Percentiles rank a stretch among this genome's conserved stretches.
Evolutionary conservation across 164 flowering plant species (phyloP).

Genomic region (grape (Vitis vinifera)): DNA sequence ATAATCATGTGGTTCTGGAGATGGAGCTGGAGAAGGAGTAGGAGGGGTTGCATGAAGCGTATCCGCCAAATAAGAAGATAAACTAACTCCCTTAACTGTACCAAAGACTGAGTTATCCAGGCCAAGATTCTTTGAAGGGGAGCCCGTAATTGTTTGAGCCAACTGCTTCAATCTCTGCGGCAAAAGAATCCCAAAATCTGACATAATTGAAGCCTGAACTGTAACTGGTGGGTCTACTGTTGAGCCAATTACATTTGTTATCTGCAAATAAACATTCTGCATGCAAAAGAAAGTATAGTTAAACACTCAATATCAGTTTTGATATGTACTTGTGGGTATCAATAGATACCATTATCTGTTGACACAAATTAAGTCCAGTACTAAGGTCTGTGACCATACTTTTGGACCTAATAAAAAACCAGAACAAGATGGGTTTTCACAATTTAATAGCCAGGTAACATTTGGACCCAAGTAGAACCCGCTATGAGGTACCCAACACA

Average conservation of each 20-base stretch:
- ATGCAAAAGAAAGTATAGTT: slow-evolving; percentile 8
- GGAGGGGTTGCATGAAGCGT: slow-evolving; percentile 37
- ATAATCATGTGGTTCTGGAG: slow-evolving; percentile 26
- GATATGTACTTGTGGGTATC: no score
- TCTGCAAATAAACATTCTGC: slow-evolving; percentile 57
- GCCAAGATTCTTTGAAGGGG: slow-evolving; percentile 67
- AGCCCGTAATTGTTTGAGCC: slow-evolving; percentile 55
- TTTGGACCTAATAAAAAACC: neutral
- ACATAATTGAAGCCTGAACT: slow-evolving; percentile 63
- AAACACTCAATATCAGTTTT: no score
- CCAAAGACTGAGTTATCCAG: slow-evolving; percentile 74
- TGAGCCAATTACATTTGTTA: slow-evolving; percentile 62
- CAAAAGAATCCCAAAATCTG: slow-evolving; percentile 45
- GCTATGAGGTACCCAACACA: neutral
- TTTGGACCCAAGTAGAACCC: neutral
- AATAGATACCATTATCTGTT: neutral
- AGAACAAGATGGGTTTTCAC: neutral
- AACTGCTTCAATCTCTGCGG: slow-evolving; percentile 72
- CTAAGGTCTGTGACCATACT: neutral
- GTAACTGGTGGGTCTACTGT: slow-evolving; percentile 57
- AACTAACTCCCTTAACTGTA: slow-evolving; percentile 57
- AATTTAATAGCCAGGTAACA: neutral
- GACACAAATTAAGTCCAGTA: neutral
- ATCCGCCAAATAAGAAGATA: slow-evolving; percentile 55
- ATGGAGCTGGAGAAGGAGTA: slow-evolving; percentile 50